Base-by-base conservation (phyloP, 176 grass and related monocot species). In the Pharus latifolius region DNA sequence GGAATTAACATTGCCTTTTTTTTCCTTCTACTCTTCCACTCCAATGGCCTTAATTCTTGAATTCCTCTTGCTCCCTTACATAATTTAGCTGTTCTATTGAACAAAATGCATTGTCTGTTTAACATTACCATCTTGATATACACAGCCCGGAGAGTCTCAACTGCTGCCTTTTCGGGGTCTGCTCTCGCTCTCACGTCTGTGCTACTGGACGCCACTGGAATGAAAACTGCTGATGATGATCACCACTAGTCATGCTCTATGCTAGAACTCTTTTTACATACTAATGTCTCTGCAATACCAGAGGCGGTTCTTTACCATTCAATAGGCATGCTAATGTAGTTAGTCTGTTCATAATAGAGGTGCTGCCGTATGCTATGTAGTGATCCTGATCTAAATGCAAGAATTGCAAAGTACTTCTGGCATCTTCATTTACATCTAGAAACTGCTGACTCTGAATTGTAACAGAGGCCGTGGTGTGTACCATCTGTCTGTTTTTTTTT, bases 131-230 rank as follows among this genome's bases (percentile, higher is more conserved):
- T 48, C 41, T 40, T 85, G 49, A 38, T 52, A 58, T 75, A 17
- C 42, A 26, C 70, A 83, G 85, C 7, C 43, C 3, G 70, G 70
- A 88, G 50, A 1, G 10, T 71, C 57, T 46, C 56, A 27, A 54
- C 85, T 27, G 80, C 49, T 69, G n/a, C 79, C 12, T 10, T 75
- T 25, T 79, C 74, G 51, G 80, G 75, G 6, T 83, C 49, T 52
- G 80, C 85, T 22, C 16, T 88, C 1, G 75, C 85, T 60, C 69
- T 88, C 63, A 80, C 80, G 65, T 80, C 70, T 59, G 56, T 75
- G 1, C 41, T 83, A 41, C 49, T 88, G 41, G 75, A 88, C 72
- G 60, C 69, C 23, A 82, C 78, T 72, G 79, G 73, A 59, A 77
- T 82, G 74, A 74, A 22, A 80, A 45, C 45, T 67, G 61, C 45